Conservation (phyloP, 768 basidiomycete species). For the Termitomyces sp. region DNA sequence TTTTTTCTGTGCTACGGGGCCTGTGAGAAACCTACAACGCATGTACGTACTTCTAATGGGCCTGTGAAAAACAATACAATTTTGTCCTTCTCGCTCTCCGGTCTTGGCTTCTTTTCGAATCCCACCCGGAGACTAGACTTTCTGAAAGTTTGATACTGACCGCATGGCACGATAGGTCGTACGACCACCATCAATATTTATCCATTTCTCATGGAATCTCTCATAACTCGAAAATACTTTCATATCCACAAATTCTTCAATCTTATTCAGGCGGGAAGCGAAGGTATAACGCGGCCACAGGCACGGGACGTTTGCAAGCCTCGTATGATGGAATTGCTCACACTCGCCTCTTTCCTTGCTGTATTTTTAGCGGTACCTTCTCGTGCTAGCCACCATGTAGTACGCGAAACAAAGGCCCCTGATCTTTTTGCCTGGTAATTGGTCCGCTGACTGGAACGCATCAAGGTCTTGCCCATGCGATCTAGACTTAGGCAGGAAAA, state of each 20-base stretch:
- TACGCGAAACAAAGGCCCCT: slow-evolving; percentile 23
- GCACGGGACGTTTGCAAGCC: background rate
- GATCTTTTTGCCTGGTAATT: slow-evolving; percentile 21
- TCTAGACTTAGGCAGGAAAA: slow-evolving; percentile 44
- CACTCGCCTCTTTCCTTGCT: slow-evolving; percentile 7
- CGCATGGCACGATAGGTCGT: background rate
- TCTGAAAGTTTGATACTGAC: background rate
- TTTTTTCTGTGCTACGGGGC: background rate
- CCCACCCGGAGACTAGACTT: background rate
- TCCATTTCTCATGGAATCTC: background rate
- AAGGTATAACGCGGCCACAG: background rate
- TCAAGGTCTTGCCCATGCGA: slow-evolving; percentile 36
- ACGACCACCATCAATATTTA: background rate
- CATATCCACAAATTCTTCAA: background rate
- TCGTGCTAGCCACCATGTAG: slow-evolving; percentile 18
- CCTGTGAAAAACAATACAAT: background rate
- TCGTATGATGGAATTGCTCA: slow-evolving; percentile 4
- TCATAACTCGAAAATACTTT: no score
- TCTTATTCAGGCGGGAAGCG: background rate
- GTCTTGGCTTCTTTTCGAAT: background rate
- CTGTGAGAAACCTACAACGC: background rate
- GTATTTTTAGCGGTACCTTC: slow-evolving; percentile 16
- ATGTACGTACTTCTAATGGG: no score
- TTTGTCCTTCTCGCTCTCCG: background rate
- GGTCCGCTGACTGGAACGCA: slow-evolving; percentile 16